Conservation (phyloP, 2,329 filamentous ascomycete genomes). For the Pestalotiopsis sp. region DNA sequence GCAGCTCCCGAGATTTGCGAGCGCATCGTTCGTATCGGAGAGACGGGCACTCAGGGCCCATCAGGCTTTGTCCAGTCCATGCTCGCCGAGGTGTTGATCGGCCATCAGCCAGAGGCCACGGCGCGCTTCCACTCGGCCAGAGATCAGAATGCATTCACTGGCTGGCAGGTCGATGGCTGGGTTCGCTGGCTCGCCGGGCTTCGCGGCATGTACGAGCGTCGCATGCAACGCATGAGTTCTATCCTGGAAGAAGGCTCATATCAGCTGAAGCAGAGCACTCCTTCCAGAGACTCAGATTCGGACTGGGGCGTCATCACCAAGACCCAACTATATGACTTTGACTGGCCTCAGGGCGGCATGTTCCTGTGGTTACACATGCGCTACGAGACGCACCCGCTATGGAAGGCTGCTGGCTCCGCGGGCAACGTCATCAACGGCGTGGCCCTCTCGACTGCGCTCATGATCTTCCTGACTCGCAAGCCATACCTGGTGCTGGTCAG, state of each 20-base stretch:
- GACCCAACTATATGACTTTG: constrained; percentile 73
- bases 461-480: constrained; percentile 70
- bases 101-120: constrained; percentile 59
- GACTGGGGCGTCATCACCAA: constrained; percentile 80
- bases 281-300: constrained; percentile 43
- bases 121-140: constrained; percentile 44
- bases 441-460: constrained; percentile 65
- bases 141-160: constrained; percentile 49
- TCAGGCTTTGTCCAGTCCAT: constrained; percentile 88
- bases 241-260: constrained; percentile 71
- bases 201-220: constrained; percentile 79
- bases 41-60: constrained; percentile 79
- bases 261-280: constrained; percentile 64
- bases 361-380: constrained; percentile 82
- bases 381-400: constrained; percentile 75
- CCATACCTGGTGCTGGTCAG: constrained; percentile 71
- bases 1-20: constrained; percentile 79
- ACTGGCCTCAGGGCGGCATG: constrained; percentile 86
- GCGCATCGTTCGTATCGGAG: constrained; percentile 72
- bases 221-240: constrained; percentile 80
- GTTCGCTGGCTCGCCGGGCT: constrained; percentile 88
- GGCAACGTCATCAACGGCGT: constrained; percentile 51
- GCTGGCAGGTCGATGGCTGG: constrained; percentile 86
- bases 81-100: constrained; percentile 76
- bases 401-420: constrained; percentile 36